phyloP scores from a whole-genome alignment of 495 filamentous ascomycete genomes.

The Thermochaetoides thermophila region DNA sequence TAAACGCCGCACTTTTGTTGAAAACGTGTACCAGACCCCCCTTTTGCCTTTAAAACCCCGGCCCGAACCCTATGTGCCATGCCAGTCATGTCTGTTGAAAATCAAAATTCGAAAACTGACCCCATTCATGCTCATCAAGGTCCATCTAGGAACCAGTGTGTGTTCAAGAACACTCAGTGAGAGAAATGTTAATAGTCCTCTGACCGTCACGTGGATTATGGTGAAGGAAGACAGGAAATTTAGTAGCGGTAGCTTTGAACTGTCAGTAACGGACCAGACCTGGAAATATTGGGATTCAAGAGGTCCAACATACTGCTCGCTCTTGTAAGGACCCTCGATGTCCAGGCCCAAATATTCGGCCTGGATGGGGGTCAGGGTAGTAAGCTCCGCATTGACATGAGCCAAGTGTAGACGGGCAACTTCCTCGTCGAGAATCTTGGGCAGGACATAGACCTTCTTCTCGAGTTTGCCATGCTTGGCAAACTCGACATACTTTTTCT shows the following conservation, averaged over 20 bases:
- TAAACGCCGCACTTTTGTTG: slow-evolving; percentile 41
- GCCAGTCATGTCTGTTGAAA: slow-evolving; percentile 37
- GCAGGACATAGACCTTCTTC: slow-evolving; percentile 88
- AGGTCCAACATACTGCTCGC: slow-evolving; percentile 56
- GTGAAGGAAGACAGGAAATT: slow-evolving; percentile 11
- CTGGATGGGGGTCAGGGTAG: slow-evolving; percentile 69
- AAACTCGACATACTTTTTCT: slow-evolving; percentile 90
- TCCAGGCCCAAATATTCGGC: slow-evolving; percentile 84
- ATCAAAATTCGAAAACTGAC: slow-evolving; percentile 16
- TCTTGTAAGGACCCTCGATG: slow-evolving; percentile 85
- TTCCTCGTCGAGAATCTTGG: slow-evolving; percentile 97
- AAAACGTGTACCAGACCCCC: slow-evolving; percentile 35
- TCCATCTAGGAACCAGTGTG: slow-evolving; percentile 11
- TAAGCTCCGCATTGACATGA: slow-evolving; percentile 91
- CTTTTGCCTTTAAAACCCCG: slow-evolving; percentile 25
- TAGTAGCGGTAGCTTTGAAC: slow-evolving; percentile 45
- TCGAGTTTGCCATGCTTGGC: slow-evolving; percentile 76
- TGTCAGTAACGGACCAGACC: no score
- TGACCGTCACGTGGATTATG: slow-evolving; percentile 1
- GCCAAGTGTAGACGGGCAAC: slow-evolving; percentile 84
- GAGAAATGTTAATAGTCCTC: slow-evolving; percentile 1
- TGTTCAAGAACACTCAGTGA: slow-evolving; percentile 17
- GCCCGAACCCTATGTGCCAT: slow-evolving; percentile 29
- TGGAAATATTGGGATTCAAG: no score
- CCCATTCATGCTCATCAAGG: slow-evolving; percentile 14